Evolutionary conservation across 2,329 filamentous ascomycete species (phyloP), one percentile per base, ranked within the genome.

Genomic region (Aspergillus neotritici): DNA sequence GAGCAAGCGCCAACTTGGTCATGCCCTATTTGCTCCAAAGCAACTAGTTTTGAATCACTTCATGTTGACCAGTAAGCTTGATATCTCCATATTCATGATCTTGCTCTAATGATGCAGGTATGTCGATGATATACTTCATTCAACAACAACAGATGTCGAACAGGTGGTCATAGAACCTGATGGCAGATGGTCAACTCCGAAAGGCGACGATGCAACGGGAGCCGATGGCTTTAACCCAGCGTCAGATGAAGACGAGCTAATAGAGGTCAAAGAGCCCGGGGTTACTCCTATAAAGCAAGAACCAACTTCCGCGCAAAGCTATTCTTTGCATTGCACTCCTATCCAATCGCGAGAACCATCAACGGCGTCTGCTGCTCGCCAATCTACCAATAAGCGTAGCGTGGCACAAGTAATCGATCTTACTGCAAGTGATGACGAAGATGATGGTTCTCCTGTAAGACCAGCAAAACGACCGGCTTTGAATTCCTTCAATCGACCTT

Each of bases 1-100:
- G 89, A 97, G 63, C 93, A 98, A 70, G 91, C 88, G 0, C 93
- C 93, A 0, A 94, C 93, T 13, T 98, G 93, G 93, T 76, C 82
- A n/a, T 98, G 93, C 58, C 93, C 93, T 0, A 84, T 96, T 15
- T 98, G 93, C 71, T 91, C 84, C 66, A 94, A 90, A 59, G 69
- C 79, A 0, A 83, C 89, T 2, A 80, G 83, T 0, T 98, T 87
- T 64, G 85, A 91, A 39, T 82, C 79, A 37, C 71, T 98, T 16
- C 88, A 87, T 9, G 81, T 97, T 25, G 93, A 98, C 55, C 86
- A 93, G 80, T 93, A 74, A 67, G 81, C 70, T 34, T 31, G 31
- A 17, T 16, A 16, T 37, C 10, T 13, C 4, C 7, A 29, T 15
- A 11, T 41, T 9, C 37, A 9, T 30, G 8, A 11, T 37, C 28